phyloP scores from a whole-genome alignment of 2,329 filamentous ascomycete genomes.

The Eurotiales sp. region DNA sequence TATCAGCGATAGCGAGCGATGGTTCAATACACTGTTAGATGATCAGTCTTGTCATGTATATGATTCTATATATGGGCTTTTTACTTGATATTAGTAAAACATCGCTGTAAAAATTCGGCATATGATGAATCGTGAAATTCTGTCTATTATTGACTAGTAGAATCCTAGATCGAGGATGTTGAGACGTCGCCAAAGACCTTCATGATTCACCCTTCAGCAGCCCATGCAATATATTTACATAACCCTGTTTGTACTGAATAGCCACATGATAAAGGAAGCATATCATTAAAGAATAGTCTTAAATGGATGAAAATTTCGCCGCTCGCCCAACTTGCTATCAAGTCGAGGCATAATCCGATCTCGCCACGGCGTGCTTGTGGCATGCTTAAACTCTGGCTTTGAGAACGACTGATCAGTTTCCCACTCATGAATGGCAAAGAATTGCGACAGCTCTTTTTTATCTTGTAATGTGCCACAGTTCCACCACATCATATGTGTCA shows the following conservation, averaged over 20 bases:
- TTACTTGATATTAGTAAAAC: neutral
- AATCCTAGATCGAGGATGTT: too few relatives aligned
- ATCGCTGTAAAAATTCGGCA: too few relatives aligned
- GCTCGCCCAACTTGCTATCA: neutral
- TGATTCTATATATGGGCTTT: neutral
- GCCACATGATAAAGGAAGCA: neutral
- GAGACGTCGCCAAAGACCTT: too few relatives aligned
- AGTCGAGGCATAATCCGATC: neutral
- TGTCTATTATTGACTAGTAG: too few relatives aligned
- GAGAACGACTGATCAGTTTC: neutral
- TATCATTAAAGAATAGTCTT: neutral
- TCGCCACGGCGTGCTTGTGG: constrained; percentile 4
- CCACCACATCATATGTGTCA: neutral
- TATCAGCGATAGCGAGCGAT: neutral
- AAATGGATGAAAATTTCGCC: neutral
- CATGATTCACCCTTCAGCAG: too few relatives aligned
- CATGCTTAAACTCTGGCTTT: neutral
- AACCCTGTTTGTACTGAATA: too few relatives aligned
- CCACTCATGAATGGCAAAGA: constrained; percentile 1
- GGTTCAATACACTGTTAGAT: neutral
- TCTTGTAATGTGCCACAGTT: neutral
- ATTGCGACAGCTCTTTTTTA: neutral
- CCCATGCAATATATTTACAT: too few relatives aligned
- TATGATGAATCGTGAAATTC: too few relatives aligned
- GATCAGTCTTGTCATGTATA: neutral